phyloP scores from a whole-genome alignment of 192 early-diverging fungal genomes.

The Backusella tuberculispora region DNA sequence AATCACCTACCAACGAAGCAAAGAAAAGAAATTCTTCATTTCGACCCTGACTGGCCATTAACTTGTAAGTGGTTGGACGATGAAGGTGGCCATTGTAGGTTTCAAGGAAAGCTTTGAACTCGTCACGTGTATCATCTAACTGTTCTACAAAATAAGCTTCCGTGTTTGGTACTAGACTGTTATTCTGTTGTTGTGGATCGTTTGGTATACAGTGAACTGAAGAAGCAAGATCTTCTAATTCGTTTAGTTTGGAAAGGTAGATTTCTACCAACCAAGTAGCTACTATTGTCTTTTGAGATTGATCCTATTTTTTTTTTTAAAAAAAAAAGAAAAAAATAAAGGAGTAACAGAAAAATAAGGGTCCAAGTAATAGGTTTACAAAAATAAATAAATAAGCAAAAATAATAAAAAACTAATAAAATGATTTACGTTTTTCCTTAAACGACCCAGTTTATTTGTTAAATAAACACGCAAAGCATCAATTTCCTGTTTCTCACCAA shows the following conservation, averaged over 20 bases:
- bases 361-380: not conserved
- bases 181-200: not conserved
- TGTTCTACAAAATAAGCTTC: conserved; percentile 61
- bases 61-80: conserved; percentile 72
- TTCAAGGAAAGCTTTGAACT: conserved; percentile 75
- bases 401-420: not conserved
- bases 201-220: conserved; percentile 29
- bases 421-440: conserved; percentile 61
- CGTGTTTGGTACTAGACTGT: conserved; percentile 42
- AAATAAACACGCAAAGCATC: conserved; percentile 82
- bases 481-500: conserved; percentile 71
- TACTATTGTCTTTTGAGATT: conserved; percentile 79
- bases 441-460: conserved; percentile 68
- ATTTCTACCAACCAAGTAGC: conserved; percentile 92
- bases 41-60: conserved; percentile 87
- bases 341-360: not conserved
- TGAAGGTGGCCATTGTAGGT: conserved; percentile 69
- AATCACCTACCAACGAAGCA: conserved; percentile 83
- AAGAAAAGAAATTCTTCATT: conserved; percentile 82
- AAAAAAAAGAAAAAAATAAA: too few relatives aligned
- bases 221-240: conserved; percentile 56
- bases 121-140: conserved; percentile 59
- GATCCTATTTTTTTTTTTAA: conserved; percentile 63
- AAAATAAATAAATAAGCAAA: not conserved
- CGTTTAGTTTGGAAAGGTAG: conserved; percentile 78